Conservation (phyloP, 164 flowering plant genomes). For the Tetrastigma voinierianum region DNA sequence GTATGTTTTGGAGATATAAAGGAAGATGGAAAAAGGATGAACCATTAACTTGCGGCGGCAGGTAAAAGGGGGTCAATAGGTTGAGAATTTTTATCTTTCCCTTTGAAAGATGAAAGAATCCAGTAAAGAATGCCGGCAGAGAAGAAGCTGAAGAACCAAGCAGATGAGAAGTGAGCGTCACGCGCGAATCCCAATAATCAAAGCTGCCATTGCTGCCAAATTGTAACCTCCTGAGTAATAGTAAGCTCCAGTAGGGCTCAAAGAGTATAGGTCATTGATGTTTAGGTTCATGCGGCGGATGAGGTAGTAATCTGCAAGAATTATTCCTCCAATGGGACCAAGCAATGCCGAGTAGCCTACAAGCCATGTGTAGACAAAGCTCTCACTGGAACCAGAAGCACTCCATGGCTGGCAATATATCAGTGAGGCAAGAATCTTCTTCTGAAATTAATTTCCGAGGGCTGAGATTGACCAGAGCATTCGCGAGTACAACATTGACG, state of each 20-base stretch:
- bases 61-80: slow-evolving; percentile 43
- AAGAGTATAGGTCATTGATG: slow-evolving; percentile 53
- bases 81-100: slow-evolving; percentile 15
- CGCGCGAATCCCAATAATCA: slow-evolving; percentile 65
- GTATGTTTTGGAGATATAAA: no score
- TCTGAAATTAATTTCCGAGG: slow-evolving; percentile 74
- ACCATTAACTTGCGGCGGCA: slow-evolving; percentile 7
- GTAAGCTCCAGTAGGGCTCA: slow-evolving; percentile 54
- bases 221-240: slow-evolving; percentile 75
- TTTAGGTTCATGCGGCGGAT: slow-evolving; percentile 41
- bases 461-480: slow-evolving; percentile 79
- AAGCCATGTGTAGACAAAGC: slow-evolving; percentile 92
- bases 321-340: slow-evolving; percentile 89
- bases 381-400: slow-evolving; percentile 78
- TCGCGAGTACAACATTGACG: slow-evolving; percentile 91
- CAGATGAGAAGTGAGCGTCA: no score
- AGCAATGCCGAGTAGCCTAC: slow-evolving; percentile 83
- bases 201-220: slow-evolving; percentile 59
- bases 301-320: slow-evolving; percentile 73
- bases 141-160: slow-evolving; percentile 88
- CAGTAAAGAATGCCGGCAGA: slow-evolving; percentile 56
- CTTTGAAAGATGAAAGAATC: slow-evolving; percentile 37
- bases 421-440: slow-evolving; percentile 74
- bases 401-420: slow-evolving; percentile 94
- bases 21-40: neutral